Conservation (phyloP, 345 rosid species). For the Gossypium mustelinum region DNA sequence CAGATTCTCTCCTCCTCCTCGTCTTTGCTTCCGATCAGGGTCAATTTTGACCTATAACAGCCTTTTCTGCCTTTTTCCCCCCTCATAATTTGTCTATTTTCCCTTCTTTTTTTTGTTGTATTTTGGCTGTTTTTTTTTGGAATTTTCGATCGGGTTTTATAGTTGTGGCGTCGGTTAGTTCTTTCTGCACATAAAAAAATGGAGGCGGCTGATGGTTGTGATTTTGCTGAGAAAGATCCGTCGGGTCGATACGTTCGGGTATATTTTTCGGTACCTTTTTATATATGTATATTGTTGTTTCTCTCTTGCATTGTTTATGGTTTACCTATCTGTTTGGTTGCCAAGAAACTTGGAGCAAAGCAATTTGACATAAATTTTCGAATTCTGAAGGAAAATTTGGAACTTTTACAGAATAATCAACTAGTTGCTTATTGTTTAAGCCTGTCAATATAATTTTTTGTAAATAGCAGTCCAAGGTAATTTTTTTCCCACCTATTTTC, state of each 20-base stretch:
- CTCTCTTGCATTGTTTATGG: neutral
- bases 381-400: neutral
- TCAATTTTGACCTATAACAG: conserved; percentile 10
- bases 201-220: conserved; percentile 6
- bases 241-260: conserved; percentile 17
- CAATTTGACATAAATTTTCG: neutral
- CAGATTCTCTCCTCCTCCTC: conserved; percentile 5
- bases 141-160: conserved; percentile 1
- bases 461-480: neutral
- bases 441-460: too few relatives aligned
- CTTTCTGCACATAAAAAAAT: neutral
- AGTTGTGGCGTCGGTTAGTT: neutral
- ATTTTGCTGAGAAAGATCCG: conserved; percentile 13
- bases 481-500: neutral
- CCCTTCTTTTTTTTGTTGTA: neutral
- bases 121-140: conserved; percentile 2
- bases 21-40: neutral
- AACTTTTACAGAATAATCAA: neutral
- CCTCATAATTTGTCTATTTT: neutral
- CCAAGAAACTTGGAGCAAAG: neutral
- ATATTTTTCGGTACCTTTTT: neutral
- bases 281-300: neutral
- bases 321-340: neutral
- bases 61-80: neutral
- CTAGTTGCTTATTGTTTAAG: neutral